These are phyloP conservation scores for Rachicladosporium sp. DNA, from an alignment of 2,329 filamentous ascomycete genomes.

Conservation along the genomic window DNA sequence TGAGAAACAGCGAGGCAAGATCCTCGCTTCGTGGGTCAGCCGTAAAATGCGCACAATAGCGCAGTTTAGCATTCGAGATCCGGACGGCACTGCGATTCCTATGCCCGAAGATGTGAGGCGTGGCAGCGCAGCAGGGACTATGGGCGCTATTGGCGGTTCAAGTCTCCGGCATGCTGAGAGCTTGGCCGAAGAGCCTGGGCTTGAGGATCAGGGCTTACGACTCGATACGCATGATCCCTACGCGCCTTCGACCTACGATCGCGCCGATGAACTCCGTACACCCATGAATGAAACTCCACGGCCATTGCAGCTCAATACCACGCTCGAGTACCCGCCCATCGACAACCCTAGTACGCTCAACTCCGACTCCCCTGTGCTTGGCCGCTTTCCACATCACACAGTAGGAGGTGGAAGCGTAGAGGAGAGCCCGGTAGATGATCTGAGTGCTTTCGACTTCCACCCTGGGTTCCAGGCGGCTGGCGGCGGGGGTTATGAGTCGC, in stretches of 20 bases:
- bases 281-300: conserved; percentile 28
- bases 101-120: conserved; percentile 17
- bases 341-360: conserved; percentile 17
- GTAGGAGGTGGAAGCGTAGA: too few species aligned
- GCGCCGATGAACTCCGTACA: conserved; percentile 13
- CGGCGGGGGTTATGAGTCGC: conserved; percentile 1
- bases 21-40: conserved; percentile 92
- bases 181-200: not conserved
- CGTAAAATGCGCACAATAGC: conserved; percentile 92
- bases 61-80: conserved; percentile 88
- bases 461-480: conserved; percentile 7
- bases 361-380: conserved; percentile 6
- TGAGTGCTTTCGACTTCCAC: conserved; percentile 4
- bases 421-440: conserved; percentile 1
- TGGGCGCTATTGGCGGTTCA: conserved; percentile 18
- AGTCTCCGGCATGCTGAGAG: conserved; percentile 28
- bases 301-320: conserved; percentile 19
- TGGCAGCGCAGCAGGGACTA: too few species aligned
- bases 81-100: conserved; percentile 40
- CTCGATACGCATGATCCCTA: too few species aligned
- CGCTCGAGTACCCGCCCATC: conserved; percentile 30
- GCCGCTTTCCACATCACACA: conserved; percentile 3
- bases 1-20: conserved; percentile 96
- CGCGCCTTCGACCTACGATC: too few species aligned
- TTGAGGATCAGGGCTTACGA: too few species aligned